Percentiles rank a stretch among this genome's conserved stretches.
These are phyloP conservation scores for Aspergillus quadricinctus DNA, from an alignment of 2,329 filamentous ascomycete genomes.

Conservation along the genomic window DNA sequence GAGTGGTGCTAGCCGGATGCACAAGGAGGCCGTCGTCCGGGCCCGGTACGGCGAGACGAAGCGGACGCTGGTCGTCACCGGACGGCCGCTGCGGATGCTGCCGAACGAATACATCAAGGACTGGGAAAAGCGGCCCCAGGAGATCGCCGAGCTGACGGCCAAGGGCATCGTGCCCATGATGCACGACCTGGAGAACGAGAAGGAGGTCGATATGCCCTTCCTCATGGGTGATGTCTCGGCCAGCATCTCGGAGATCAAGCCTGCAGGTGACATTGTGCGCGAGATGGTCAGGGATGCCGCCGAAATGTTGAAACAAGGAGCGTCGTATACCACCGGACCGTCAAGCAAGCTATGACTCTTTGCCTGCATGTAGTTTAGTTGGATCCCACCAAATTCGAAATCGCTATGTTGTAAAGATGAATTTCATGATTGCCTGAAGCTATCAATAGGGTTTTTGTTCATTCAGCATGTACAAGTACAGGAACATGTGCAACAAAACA, in stretches of 20 bases:
- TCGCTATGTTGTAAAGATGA: background rate
- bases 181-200: conserved; percentile 76
- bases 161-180: conserved; percentile 75
- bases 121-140: conserved; percentile 73
- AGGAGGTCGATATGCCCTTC: conserved; percentile 79
- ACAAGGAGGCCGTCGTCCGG: conserved; percentile 79
- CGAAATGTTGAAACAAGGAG: conserved; percentile 60
- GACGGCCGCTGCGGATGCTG: conserved; percentile 73
- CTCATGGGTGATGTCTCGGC: conserved; percentile 93
- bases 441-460: conserved; percentile 12
- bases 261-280: conserved; percentile 76
- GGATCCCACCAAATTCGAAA: background rate
- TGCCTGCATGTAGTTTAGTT: background rate
- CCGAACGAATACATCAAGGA: conserved; percentile 76
- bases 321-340: conserved; percentile 51
- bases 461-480: conserved; percentile 30
- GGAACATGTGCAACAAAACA: conserved; percentile 13
- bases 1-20: conserved; percentile 72
- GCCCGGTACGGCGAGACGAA: conserved; percentile 76
- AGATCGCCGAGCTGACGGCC: conserved; percentile 71
- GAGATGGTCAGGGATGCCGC: conserved; percentile 82
- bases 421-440: conserved; percentile 4
- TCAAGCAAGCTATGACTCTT: conserved; percentile 42
- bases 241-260: conserved; percentile 70
- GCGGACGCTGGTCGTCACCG: conserved; percentile 75